phyloP scores from a whole-genome alignment of 306 rosid species.

The Dryas alaskensis region DNA sequence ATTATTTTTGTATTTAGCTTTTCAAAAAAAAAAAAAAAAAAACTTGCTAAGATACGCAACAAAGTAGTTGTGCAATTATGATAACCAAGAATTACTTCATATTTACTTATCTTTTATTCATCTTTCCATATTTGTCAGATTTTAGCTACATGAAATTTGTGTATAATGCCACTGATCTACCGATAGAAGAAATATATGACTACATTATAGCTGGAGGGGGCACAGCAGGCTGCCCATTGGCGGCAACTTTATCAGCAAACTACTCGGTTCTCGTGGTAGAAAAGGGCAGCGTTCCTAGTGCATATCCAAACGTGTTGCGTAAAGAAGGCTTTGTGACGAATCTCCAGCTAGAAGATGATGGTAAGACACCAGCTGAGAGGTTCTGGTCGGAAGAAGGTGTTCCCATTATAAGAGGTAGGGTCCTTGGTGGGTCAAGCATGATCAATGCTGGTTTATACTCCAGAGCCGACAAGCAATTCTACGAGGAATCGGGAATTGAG shows the following conservation, averaged over 20 bases:
- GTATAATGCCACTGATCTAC: constrained; percentile 11
- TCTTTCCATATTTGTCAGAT: constrained; percentile 9
- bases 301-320: background rate
- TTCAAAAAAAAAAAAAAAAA: too few relatives aligned
- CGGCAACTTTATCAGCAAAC: constrained; percentile 29
- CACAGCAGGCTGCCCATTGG: constrained; percentile 40
- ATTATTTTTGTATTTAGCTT: too few relatives aligned
- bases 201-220: constrained; percentile 45
- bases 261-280: constrained; percentile 30
- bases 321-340: background rate
- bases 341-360: constrained; percentile 4
- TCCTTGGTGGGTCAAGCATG: constrained; percentile 36
- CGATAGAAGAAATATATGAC: constrained; percentile 18
- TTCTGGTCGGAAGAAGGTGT: constrained; percentile 29
- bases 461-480: constrained; percentile 19
- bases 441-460: constrained; percentile 24
- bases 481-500: background rate
- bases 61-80: too few relatives aligned
- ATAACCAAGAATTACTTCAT: too few relatives aligned
- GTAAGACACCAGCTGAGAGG: background rate
- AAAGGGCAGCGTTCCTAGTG: constrained; percentile 24
- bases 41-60: too few relatives aligned
- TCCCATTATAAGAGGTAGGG: constrained; percentile 15
- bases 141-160: constrained; percentile 32
- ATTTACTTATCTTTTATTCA: background rate